Conservation (phyloP, 2,329 filamentous ascomycete genomes). For the Cylindrodendrum hubeiense region DNA sequence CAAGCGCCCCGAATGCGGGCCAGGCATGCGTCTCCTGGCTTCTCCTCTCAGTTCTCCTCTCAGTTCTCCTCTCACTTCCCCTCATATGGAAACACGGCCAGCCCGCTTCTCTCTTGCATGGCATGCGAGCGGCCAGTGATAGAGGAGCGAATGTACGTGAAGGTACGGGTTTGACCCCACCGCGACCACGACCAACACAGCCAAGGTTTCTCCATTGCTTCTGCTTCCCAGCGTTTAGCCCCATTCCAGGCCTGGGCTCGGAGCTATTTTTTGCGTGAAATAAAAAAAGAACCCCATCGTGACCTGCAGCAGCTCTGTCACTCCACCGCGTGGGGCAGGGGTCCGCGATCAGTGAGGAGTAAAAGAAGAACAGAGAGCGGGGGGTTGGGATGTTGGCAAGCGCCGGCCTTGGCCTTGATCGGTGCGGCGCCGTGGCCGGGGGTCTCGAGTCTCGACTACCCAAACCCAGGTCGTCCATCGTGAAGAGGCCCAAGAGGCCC, state of each 20-base stretch:
- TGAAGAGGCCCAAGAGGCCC: background rate
- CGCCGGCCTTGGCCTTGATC: constrained; percentile 12
- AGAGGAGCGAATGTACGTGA: background rate
- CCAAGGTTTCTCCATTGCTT: constrained; percentile 6
- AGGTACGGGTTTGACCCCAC: background rate
- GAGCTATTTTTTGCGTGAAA: constrained; percentile 20
- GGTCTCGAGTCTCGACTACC: background rate
- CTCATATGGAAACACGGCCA: background rate
- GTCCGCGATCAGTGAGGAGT: constrained; percentile 1
- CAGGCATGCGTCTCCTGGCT: background rate
- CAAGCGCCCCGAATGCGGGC: background rate
- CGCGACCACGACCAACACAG: background rate
- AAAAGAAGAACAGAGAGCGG: background rate
- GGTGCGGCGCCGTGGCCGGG: constrained; percentile 1
- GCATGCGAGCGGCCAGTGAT: background rate
- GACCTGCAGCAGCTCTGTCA: constrained; percentile 20
- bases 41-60: background rate
- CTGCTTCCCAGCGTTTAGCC: constrained; percentile 4
- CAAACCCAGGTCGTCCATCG: background rate
- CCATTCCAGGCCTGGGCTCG: constrained; percentile 16
- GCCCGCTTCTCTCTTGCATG: background rate
- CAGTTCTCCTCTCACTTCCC: background rate
- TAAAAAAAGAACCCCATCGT: constrained; percentile 15
- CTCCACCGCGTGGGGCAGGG: constrained; percentile 12
- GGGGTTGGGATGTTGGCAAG: constrained; percentile 11